phyloP scores from a whole-genome alignment of 2,329 filamentous ascomycete genomes.

The Beauveria scarabaeidicola region DNA sequence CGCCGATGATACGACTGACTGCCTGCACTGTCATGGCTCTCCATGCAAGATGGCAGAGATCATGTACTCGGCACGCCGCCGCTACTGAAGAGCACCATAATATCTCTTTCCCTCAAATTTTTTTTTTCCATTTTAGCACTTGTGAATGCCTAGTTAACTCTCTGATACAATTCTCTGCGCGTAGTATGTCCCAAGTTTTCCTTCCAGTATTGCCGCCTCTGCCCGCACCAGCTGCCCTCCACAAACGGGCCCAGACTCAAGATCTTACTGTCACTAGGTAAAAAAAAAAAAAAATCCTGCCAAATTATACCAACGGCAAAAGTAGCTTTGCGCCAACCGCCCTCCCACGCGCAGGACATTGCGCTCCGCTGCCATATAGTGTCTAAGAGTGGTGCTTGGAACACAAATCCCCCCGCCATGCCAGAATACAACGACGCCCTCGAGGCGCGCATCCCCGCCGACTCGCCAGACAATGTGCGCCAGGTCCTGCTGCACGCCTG shows the following conservation, averaged over 20 bases:
- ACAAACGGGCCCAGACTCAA: neutral
- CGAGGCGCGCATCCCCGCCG: constrained; percentile 42
- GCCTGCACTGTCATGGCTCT: too few relatives aligned
- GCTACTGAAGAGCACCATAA: too few relatives aligned
- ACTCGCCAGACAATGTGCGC: constrained; percentile 42
- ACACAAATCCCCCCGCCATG: constrained; percentile 15
- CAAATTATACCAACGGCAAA: neutral
- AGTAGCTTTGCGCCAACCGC: neutral
- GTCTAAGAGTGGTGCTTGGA: neutral
- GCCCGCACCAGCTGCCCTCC: neutral
- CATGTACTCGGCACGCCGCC: too few relatives aligned
- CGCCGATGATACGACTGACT: too few relatives aligned
- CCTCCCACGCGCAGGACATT: neutral
- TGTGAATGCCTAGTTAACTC: too few relatives aligned
- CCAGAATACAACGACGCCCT: constrained; percentile 40
- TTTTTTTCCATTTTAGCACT: too few relatives aligned
- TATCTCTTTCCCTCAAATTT: too few relatives aligned
- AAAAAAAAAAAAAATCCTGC: neutral
- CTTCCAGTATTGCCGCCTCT: constrained; percentile 10
- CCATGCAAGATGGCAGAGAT: too few relatives aligned
- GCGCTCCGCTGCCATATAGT: neutral
- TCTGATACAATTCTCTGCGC: neutral
- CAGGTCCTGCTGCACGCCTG: constrained; percentile 47
- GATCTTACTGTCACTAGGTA: neutral
- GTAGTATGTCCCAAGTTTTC: neutral